Base-by-base conservation (phyloP, 1,284 basidiomycete species). In the Termitomyces sp. region DNA sequence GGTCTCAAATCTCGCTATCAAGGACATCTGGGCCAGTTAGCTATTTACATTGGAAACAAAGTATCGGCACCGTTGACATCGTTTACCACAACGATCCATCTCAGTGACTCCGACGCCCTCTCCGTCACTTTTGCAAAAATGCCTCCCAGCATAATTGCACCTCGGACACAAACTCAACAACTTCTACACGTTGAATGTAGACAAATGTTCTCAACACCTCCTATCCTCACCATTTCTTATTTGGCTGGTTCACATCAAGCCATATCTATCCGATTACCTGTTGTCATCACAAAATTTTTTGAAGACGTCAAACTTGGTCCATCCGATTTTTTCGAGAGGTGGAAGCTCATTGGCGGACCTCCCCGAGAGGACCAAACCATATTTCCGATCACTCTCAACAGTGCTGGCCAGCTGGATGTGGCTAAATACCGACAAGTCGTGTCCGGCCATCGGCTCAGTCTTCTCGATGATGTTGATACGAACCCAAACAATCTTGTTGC, bases 1-100 rank as follows among this genome's bases (percentile, higher is more conserved):
- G 97, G 96, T 26, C 72, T 99, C 75, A 99, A 99, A 73, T 93
- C 93, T 43, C 88, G 95, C 64, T 99, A 92, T 67, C 95, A 97
- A 68, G 90, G 89, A 11, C 86, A 93, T 61, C 80, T 93, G 34
- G 96, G 96, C 13, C 91, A 96, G 60, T 68, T 99, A 40, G 91
- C 94, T 18, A 76, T 99, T 28, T 99, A 96, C 72, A 83, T 99
- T 61, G 95, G 96, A 60, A 99, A 99, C 79, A 99, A 99, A 71
- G 78, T 96, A 48, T 81, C 88, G 13, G 84, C 86, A 3, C 81
- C 92, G 18, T 81, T 99, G 62, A 89, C 87, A 8, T 91, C 93
- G 10, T 92, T 99, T 71, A 93, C 91, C 1, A 87, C 93, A 3
- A 84, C 84, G 1, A 75, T 97, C 54, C 83, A 91, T 58, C 80